Base-by-base conservation (phyloP, 202 grass and related monocot genomes). In the Setaria viridis region DNA sequence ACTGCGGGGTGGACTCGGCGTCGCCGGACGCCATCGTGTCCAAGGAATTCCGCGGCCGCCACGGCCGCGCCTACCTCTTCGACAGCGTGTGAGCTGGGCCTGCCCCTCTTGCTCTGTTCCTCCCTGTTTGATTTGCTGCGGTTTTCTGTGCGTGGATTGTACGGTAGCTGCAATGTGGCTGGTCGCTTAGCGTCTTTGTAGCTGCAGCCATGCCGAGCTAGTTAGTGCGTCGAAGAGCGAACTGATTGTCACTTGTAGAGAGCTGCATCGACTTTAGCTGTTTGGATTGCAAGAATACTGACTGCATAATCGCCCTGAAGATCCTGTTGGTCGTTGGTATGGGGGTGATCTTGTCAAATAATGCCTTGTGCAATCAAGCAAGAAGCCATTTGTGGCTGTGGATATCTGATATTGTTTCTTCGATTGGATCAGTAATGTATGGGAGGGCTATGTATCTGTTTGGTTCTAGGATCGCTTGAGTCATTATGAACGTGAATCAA, bases 1-100 rank as follows among this genome's bases (percentile, higher is more conserved):
- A 73, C 85, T 98, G 95, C 93, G 80, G 78, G 87, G 95, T 98
- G 77, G 91, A 90, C 86, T 93, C 91, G 33, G 95, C 95, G 50
- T 95, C 95, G 63, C 85, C 51, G 25, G 93, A 95, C 55, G 91
- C 85, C 75, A 90, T 98, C 69, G 20, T 93, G 33, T 98, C 95
- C 67, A 98, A 98, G 85, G 91, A 92, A 2, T 98, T 98, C 83
- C 85, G 78, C 49, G 95, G 95, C 41, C 91, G 87, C 37, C 83
- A 76, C 64, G 95, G 95, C 42, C 91, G 77, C 48, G 93, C 93
- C 68, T 95, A 95, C 68, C 95, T 95, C 85, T 95, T 98, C 85
- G 82, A 84, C 56, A 84, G 80, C 75, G 95, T 92, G 95, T 98
- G 80, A 98, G 92, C 62, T 71, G 57, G 84, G 80, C 86, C 75